Percentiles rank a stretch among this genome's conserved stretches.
These are phyloP conservation scores for Hygrocybe coccinea DNA, from an alignment of 768 basidiomycete species.

Conservation along the genomic window DNA sequence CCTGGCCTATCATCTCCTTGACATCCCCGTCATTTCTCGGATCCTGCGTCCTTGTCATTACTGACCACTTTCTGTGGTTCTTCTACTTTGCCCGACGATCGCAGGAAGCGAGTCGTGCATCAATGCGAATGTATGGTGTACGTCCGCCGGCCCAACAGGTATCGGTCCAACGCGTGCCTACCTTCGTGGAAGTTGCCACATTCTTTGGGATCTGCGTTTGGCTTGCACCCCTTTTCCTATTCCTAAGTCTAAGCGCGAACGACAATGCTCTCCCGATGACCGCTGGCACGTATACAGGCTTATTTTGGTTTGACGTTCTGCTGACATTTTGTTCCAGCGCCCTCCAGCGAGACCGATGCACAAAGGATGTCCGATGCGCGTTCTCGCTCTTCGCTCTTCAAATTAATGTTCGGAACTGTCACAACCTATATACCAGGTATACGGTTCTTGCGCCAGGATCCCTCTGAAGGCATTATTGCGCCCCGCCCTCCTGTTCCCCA, in stretches of 20 bases:
- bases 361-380: slow-evolving; percentile 10
- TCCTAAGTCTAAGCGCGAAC: slow-evolving; percentile 93
- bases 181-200: slow-evolving; percentile 73
- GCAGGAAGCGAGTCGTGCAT: slow-evolving; percentile 53
- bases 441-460: slow-evolving; percentile 43
- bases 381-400: slow-evolving; percentile 58
- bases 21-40: slow-evolving; percentile 78
- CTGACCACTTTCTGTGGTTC: slow-evolving; percentile 96
- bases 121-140: neutral
- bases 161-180: slow-evolving; percentile 36
- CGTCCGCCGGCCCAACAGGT: slow-evolving; percentile 9
- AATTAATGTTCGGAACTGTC: slow-evolving; percentile 51
- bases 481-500: slow-evolving; percentile 46
- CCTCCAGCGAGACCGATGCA: slow-evolving; percentile 1
- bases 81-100: slow-evolving; percentile 81
- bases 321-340: neutral
- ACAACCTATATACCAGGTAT: slow-evolving; percentile 39
- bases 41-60: slow-evolving; percentile 80
- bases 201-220: slow-evolving; percentile 86
- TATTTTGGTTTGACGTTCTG: neutral
- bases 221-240: slow-evolving; percentile 88
- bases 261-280: slow-evolving; percentile 88
- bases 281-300: slow-evolving; percentile 36
- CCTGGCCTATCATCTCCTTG: slow-evolving; percentile 92
- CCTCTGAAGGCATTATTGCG: slow-evolving; percentile 67